Evolutionary conservation across 2,329 filamentous ascomycete genomes (phyloP).

Genomic region (Bipolaris bicolor): DNA sequence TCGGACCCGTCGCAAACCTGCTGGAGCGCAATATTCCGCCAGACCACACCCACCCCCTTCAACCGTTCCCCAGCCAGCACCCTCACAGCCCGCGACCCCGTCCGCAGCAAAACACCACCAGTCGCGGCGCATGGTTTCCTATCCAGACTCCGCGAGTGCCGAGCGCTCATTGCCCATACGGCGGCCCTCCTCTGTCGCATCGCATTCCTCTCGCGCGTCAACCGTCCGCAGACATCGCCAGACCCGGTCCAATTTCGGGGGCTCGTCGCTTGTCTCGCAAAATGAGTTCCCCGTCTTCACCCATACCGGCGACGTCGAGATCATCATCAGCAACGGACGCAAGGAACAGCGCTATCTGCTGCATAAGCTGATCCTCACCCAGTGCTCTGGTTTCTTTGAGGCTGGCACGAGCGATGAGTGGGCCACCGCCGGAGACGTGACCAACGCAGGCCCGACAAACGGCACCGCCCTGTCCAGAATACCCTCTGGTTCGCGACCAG

Average conservation of each 20-base stretch:
- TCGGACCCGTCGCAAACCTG: slow-evolving; percentile 8
- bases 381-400: slow-evolving; percentile 94
- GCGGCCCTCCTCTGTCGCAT: slow-evolving; percentile 68
- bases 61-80: slow-evolving; percentile 8
- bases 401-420: slow-evolving; percentile 81
- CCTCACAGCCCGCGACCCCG: slow-evolving; percentile 9
- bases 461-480: slow-evolving; percentile 48
- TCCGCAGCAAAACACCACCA: neutral
- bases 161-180: slow-evolving; percentile 64
- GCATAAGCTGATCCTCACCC: slow-evolving; percentile 83
- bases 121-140: slow-evolving; percentile 64
- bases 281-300: slow-evolving; percentile 95
- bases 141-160: slow-evolving; percentile 60
- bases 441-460: slow-evolving; percentile 29
- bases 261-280: slow-evolving; percentile 68
- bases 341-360: slow-evolving; percentile 85
- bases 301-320: slow-evolving; percentile 91
- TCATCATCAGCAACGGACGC: slow-evolving; percentile 72
- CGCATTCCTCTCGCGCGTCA: slow-evolving; percentile 60
- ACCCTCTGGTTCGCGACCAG: slow-evolving; percentile 45
- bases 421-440: slow-evolving; percentile 57
- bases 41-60: slow-evolving; percentile 3
- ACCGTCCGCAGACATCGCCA: slow-evolving; percentile 70
- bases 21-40: slow-evolving; percentile 7
- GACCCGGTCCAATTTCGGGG: slow-evolving; percentile 80